A percentile compares a stretch with the other conserved stretches of the same genome.
These are phyloP conservation scores for Arthrinium phaeospermum DNA, from an alignment of 2,329 filamentous ascomycete genomes.

Conservation along the genomic window DNA sequence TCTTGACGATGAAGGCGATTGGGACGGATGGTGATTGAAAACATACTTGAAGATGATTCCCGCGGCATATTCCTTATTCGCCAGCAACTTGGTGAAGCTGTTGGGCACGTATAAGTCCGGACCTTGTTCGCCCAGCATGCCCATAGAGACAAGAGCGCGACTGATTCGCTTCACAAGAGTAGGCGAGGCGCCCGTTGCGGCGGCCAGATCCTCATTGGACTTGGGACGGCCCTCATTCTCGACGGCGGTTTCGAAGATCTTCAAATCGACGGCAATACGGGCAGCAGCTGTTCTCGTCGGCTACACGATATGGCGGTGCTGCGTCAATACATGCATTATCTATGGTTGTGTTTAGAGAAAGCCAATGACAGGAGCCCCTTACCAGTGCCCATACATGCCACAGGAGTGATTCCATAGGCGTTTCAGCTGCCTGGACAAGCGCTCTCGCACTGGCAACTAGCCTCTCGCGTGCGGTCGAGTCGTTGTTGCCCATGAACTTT, in stretches of 20 bases:
- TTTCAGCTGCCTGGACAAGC: slow-evolving; percentile 25
- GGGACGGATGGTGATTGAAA: neutral
- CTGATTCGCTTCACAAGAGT: slow-evolving; percentile 27
- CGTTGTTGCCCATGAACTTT: slow-evolving; percentile 20
- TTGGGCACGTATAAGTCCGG: slow-evolving; percentile 27
- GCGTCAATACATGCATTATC: neutral
- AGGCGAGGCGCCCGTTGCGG: slow-evolving; percentile 26
- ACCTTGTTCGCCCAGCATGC: slow-evolving; percentile 28
- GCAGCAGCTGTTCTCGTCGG: slow-evolving; percentile 27
- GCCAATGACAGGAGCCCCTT: neutral
- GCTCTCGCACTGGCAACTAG: slow-evolving; percentile 25
- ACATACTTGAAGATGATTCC: slow-evolving; percentile 27
- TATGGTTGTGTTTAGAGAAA: neutral
- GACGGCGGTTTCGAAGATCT: slow-evolving; percentile 28
- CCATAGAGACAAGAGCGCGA: slow-evolving; percentile 28
- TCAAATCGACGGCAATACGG: slow-evolving; percentile 29
- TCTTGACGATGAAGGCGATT: neutral
- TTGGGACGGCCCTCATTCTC: slow-evolving; percentile 24
- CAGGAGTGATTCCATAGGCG: slow-evolving; percentile 26
- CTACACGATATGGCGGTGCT: slow-evolving; percentile 7
- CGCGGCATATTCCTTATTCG: slow-evolving; percentile 23
- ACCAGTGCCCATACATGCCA: slow-evolving; percentile 27
- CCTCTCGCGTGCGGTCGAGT: slow-evolving; percentile 21
- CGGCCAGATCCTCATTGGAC: slow-evolving; percentile 26
- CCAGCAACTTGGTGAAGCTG: slow-evolving; percentile 24